phyloP scores from a whole-genome alignment of 495 filamentous ascomycete genomes.

The Polyplosphaeria fusca region DNA sequence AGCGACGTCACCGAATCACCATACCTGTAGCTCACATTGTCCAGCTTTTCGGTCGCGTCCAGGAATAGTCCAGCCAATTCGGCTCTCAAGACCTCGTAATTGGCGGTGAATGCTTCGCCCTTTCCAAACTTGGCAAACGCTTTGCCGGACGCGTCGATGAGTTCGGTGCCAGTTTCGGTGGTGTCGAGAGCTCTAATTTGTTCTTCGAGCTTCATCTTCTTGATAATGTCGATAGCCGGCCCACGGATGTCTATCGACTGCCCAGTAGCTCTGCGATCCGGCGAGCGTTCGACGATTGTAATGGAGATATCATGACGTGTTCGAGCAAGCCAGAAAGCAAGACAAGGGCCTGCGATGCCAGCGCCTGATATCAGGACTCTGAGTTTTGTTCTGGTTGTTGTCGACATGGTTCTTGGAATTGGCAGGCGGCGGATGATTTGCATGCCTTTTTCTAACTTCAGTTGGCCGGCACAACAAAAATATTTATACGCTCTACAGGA shows the following conservation, averaged over 20 bases:
- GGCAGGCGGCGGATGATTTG: too few species aligned
- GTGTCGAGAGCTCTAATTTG: slow-evolving; percentile 26
- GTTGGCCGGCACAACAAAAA: too few species aligned
- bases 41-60: slow-evolving; percentile 6
- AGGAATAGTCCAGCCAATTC: slow-evolving; percentile 31
- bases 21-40: slow-evolving; percentile 21
- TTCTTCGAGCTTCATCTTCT: slow-evolving; percentile 27
- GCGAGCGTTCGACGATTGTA: slow-evolving; percentile 34
- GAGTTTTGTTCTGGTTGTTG: too few species aligned
- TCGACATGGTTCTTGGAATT: too few species aligned
- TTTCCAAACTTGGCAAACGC: slow-evolving; percentile 23
- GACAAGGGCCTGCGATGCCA: slow-evolving; percentile 41
- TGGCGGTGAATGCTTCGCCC: slow-evolving; percentile 10
- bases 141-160: slow-evolving; percentile 23
- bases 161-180: slow-evolving; percentile 26
- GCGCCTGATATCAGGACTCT: slow-evolving; percentile 51
- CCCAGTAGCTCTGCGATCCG: slow-evolving; percentile 28
- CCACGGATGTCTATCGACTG: slow-evolving; percentile 36
- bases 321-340: slow-evolving; percentile 44
- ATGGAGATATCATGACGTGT: background rate
- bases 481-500: too few species aligned
- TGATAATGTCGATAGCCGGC: slow-evolving; percentile 29
- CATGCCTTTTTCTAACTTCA: too few species aligned
- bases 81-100: slow-evolving; percentile 35
- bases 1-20: slow-evolving; percentile 26